Conservation (phyloP, 2,329 filamentous ascomycete species). For the Exophiala oligosperma region DNA sequence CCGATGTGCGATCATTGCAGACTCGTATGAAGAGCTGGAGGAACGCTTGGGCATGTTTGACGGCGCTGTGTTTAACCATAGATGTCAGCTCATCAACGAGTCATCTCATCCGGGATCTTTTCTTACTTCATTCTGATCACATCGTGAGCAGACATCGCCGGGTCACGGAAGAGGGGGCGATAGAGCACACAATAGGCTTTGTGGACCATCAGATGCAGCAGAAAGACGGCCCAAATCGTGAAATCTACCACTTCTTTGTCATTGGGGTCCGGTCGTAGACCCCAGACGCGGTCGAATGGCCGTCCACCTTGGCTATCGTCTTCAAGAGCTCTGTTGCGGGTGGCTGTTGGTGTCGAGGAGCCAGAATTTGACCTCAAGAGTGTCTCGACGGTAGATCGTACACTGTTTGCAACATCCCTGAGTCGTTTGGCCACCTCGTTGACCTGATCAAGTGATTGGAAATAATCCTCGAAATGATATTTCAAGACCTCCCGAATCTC, state of each 20-base stretch:
- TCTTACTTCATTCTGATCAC: conserved; percentile 17
- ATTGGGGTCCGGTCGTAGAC: conserved; percentile 10
- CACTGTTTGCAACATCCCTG: conserved; percentile 8
- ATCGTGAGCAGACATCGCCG: conserved; percentile 5
- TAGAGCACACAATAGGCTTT: conserved; percentile 30
- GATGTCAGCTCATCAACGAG: not conserved
- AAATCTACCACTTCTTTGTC: conserved; percentile 22
- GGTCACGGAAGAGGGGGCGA: conserved; percentile 24
- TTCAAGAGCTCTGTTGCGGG: not conserved
- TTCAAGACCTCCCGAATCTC: conserved; percentile 21
- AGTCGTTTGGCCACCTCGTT: conserved; percentile 10
- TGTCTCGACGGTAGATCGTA: conserved; percentile 1
- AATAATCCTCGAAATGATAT: conserved; percentile 22
- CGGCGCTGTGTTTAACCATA: conserved; percentile 16
- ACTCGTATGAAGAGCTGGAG: conserved; percentile 28
- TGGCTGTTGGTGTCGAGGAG: not conserved
- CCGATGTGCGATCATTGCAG: conserved; percentile 24
- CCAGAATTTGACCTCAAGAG: conserved; percentile 4
- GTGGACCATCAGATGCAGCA: conserved; percentile 28
- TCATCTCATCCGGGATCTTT: not conserved
- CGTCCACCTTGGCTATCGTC: not conserved
- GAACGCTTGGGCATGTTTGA: conserved; percentile 29
- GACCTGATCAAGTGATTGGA: conserved; percentile 11
- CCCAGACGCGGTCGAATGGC: conserved; percentile 20
- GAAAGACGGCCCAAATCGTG: conserved; percentile 17